These are phyloP conservation scores for Blastocystis sp. DNA, from an alignment of 352 stramenopile species.

Conservation along the genomic window DNA sequence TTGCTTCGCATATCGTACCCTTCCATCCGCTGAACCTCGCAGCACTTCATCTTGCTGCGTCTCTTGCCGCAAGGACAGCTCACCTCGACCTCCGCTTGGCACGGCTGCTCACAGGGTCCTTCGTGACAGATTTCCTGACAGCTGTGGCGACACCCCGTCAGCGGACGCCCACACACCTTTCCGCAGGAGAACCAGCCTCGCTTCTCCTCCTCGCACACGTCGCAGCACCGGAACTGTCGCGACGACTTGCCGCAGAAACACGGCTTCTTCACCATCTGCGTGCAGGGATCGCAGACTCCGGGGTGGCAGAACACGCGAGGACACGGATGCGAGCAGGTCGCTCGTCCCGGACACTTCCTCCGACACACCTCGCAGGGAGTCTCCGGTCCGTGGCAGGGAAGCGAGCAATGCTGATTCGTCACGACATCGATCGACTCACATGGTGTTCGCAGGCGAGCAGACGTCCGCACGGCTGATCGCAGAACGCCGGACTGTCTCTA, in stretches of 20 bases:
- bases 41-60: neutral
- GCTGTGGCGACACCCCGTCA: neutral
- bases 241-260: constrained; percentile 49
- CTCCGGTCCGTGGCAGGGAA: neutral
- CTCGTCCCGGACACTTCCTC: neutral
- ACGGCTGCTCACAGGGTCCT: neutral
- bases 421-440: neutral
- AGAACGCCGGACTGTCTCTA: neutral
- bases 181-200: constrained; percentile 1
- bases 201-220: neutral
- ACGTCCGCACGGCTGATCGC: neutral
- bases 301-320: constrained; percentile 22
- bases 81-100: neutral
- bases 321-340: constrained; percentile 5
- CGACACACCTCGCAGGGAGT: constrained; percentile 27
- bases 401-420: neutral
- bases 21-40: neutral
- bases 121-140: constrained; percentile 9
- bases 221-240: neutral
- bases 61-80: neutral
- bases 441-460: constrained; percentile 19
- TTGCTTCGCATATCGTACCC: neutral
- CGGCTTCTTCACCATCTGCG: neutral
- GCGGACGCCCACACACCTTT: constrained; percentile 17
- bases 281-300: constrained; percentile 12